Percentiles rank a stretch among this genome's conserved stretches.
phyloP scores from a whole-genome alignment of 73 alveolate species.

The Diophrys sp. region DNA sequence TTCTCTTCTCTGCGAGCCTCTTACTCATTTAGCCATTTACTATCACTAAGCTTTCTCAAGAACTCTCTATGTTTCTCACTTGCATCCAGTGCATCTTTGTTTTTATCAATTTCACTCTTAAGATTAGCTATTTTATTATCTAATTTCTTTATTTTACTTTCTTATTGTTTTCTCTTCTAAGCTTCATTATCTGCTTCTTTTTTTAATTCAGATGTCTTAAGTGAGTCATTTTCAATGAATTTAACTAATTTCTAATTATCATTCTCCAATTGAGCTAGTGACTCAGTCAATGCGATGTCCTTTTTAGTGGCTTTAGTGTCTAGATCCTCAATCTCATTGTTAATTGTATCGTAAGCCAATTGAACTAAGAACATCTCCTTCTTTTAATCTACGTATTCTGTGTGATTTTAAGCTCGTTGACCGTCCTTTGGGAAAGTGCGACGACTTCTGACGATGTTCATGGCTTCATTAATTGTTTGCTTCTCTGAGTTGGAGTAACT shows the following conservation, averaged over 20 bases:
- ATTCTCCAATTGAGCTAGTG: constrained; percentile 51
- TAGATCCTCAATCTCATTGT: constrained; percentile 69
- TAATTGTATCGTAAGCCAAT: constrained; percentile 60
- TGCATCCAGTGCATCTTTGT: constrained; percentile 30
- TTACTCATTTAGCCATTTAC: constrained; percentile 28
- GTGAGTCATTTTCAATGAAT: constrained; percentile 36
- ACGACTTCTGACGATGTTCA: constrained; percentile 48
- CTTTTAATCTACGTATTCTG: constrained; percentile 67
- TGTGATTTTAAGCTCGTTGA: constrained; percentile 51
- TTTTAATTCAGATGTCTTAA: constrained; percentile 16
- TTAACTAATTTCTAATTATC: constrained; percentile 46
- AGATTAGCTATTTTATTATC: constrained; percentile 20
- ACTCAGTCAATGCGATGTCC: constrained; percentile 65
- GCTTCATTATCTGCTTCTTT: constrained; percentile 27
- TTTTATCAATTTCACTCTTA: constrained; percentile 40
- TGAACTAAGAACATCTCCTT: constrained; percentile 77
- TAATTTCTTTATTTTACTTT: constrained; percentile 17
- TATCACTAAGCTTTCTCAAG: constrained; percentile 8
- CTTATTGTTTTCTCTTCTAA: constrained; percentile 18
- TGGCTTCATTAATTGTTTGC: constrained; percentile 39
- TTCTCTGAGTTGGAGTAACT: no score
- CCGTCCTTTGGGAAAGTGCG: constrained; percentile 56
- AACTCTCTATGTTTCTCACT: constrained; percentile 27
- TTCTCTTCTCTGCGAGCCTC: constrained; percentile 12
- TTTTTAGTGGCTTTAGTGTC: constrained; percentile 54